Percentiles rank a stretch among this genome's conserved stretches.
phyloP scores from a whole-genome alignment of 345 rosid species.

The Euphorbia tirucalli region DNA sequence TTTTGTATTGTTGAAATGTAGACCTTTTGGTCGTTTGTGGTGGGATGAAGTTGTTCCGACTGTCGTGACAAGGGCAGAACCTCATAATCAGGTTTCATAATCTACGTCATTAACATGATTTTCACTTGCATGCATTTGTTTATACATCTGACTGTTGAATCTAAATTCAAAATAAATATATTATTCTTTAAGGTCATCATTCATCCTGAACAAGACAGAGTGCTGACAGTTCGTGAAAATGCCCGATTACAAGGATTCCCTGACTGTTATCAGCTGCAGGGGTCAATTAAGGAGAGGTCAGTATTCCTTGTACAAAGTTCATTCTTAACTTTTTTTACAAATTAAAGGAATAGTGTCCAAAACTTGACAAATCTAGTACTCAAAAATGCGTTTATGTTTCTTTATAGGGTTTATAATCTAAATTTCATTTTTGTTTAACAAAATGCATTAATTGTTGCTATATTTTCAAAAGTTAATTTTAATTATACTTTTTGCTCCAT shows the following conservation, averaged over 20 bases:
- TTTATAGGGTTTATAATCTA: too few relatives aligned
- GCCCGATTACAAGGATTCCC: slow-evolving; percentile 54
- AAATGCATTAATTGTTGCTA: too few relatives aligned
- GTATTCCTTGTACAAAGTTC: not conserved
- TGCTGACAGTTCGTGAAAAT: slow-evolving; percentile 40
- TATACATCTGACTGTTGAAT: not conserved
- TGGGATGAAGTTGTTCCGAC: slow-evolving; percentile 38
- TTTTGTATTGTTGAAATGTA: slow-evolving; percentile 7
- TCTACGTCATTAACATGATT: not conserved
- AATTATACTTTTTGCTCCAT: too few relatives aligned
- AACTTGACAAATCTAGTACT: too few relatives aligned
- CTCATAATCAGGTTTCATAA: slow-evolving; percentile 37
- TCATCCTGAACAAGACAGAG: slow-evolving; percentile 48
- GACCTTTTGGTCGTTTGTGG: slow-evolving; percentile 47
- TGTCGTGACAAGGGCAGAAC: slow-evolving; percentile 43
- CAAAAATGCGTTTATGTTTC: too few relatives aligned
- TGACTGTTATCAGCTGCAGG: slow-evolving; percentile 39
- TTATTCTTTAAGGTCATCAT: slow-evolving; percentile 15
- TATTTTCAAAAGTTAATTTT: too few relatives aligned
- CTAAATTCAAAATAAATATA: not conserved
- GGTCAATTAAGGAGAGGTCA: slow-evolving; percentile 39
- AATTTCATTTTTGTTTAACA: too few relatives aligned
- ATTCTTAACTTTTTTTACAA: too few relatives aligned
- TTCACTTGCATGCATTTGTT: not conserved
- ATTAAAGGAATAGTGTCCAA: too few relatives aligned